These are phyloP conservation scores for Bondarzewia mesenterica DNA, from an alignment of 1,284 basidiomycete genomes.

Conservation along the genomic window DNA sequence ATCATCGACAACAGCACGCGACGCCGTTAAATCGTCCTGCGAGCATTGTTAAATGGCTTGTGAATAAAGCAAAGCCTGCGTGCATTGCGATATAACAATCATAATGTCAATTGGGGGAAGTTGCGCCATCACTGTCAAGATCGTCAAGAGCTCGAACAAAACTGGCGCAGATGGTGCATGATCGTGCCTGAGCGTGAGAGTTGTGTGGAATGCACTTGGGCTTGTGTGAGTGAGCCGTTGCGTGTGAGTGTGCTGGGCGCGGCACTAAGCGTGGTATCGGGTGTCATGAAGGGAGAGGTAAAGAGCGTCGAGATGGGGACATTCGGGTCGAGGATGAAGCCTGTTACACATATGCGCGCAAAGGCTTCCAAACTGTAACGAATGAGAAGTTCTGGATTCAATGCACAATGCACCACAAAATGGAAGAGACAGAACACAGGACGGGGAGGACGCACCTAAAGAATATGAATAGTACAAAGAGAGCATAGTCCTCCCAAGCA, in stretches of 20 bases:
- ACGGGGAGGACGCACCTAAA: conserved; percentile 66
- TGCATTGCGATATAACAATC: too few relatives aligned
- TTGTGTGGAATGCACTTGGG: conserved; percentile 24
- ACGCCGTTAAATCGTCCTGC: too few relatives aligned
- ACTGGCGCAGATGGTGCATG: conserved; percentile 23
- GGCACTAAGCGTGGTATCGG: conserved; percentile 16
- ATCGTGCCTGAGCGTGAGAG: conserved; percentile 16
- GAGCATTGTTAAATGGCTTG: too few relatives aligned
- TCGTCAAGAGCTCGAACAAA: conserved; percentile 30
- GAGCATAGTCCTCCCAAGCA: conserved; percentile 78
- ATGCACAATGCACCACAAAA: not conserved
- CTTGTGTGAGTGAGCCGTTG: conserved; percentile 25
- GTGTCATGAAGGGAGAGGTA: conserved; percentile 21
- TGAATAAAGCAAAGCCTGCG: too few relatives aligned
- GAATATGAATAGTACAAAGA: conserved; percentile 78
- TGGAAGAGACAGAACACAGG: conserved; percentile 1
- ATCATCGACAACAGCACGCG: too few relatives aligned
- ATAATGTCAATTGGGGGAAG: too few relatives aligned
- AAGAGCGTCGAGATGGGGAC: conserved; percentile 51
- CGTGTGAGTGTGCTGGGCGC: conserved; percentile 7
- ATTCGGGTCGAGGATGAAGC: conserved; percentile 86
- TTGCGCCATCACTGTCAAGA: too few relatives aligned
- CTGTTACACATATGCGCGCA: conserved; percentile 87
- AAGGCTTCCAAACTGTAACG: conserved; percentile 69
- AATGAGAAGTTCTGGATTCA: not conserved